These are phyloP conservation scores for Botrytis fabae DNA, from an alignment of 2,329 filamentous ascomycete genomes.

Conservation along the genomic window DNA sequence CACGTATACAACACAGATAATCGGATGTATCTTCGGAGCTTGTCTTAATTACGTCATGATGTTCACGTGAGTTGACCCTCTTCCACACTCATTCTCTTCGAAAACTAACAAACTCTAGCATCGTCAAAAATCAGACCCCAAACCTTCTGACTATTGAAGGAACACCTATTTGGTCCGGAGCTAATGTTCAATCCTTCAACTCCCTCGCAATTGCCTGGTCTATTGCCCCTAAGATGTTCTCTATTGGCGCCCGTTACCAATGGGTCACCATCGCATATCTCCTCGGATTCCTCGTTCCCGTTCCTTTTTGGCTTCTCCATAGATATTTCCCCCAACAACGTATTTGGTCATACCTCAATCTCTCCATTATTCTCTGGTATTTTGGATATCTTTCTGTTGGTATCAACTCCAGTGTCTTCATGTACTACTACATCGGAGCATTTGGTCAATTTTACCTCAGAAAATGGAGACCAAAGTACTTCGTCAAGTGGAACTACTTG, in stretches of 20 bases:
- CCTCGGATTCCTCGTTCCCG: conserved; percentile 62
- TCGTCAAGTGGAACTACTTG: conserved; percentile 77
- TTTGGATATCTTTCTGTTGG: conserved; percentile 64
- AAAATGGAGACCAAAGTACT: conserved; percentile 58
- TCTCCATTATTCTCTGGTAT: conserved; percentile 67
- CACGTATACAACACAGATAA: conserved; percentile 44
- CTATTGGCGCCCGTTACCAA: conserved; percentile 60
- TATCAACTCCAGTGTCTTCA: conserved; percentile 68
- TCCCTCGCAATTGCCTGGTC: conserved; percentile 72
- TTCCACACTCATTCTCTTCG: conserved; percentile 40
- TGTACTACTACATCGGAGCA: conserved; percentile 66
- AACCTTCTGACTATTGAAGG: conserved; percentile 61
- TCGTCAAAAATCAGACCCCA: conserved; percentile 63
- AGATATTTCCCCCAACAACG: conserved; percentile 58
- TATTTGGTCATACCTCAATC: conserved; percentile 64
- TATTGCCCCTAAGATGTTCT: conserved; percentile 70
- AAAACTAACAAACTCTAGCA: conserved; percentile 58
- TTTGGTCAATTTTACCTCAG: conserved; percentile 69
- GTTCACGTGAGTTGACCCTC: conserved; percentile 45
- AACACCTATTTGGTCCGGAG: conserved; percentile 65
- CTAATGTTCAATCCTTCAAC: conserved; percentile 56
- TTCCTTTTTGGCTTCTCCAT: conserved; percentile 56
- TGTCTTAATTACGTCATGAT: conserved; percentile 60
- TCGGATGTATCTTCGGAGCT: conserved; percentile 46
- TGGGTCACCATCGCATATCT: conserved; percentile 71